Evolutionary conservation across 805 yeast genomes (phyloP), one percentile per base, ranked within the genome.

Genomic region (Saturnispora serradocipensis): DNA sequence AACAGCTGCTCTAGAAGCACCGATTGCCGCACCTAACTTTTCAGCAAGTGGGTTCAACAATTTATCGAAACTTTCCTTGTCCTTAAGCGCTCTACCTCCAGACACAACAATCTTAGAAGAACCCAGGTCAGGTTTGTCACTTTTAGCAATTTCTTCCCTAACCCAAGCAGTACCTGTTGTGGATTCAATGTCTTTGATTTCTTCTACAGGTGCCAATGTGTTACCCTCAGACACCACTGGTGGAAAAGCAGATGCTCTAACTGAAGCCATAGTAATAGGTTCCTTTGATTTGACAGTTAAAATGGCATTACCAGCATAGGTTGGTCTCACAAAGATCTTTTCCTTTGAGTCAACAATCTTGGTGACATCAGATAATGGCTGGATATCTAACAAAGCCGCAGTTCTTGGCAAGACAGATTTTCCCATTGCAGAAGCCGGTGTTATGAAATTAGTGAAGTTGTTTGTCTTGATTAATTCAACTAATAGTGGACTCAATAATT

Each of bases 1-100:
- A 24, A 93, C 99, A 34, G 98, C 99, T 18, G 97, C 98, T 68
- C 99, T 82, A 7, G 97, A 88, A 3, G 98, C 98, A 62, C 99
- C 99, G 47, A 91, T 84, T 50, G 96, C 98, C 2, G 98, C 99
- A 52, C 82, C 78, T 53, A 91, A 72, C 54, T 85, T 76, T 53
- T 80, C 82, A 7, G 98, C 97, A 58, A 91, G 73, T 48, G 99
- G 98, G 59, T 76, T 80, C 50, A 93, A 73, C 53, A 88, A 58
- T 50, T 75, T 65, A 51, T 87, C 95, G 67, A 91, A 91, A 52
- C 85, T 84, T 65, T 86, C 97, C 68, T 89, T 90, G 68, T 81
- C 82, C 67, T 90, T 88, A 59, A 91, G 78, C 38, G 96, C 98
- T 61, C 97, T 82, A 43, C 99, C 99, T 40, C 99, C 99, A 25